phyloP scores from a whole-genome alignment of 202 grass and related monocot genomes.

The Hordeum pubiflorum region DNA sequence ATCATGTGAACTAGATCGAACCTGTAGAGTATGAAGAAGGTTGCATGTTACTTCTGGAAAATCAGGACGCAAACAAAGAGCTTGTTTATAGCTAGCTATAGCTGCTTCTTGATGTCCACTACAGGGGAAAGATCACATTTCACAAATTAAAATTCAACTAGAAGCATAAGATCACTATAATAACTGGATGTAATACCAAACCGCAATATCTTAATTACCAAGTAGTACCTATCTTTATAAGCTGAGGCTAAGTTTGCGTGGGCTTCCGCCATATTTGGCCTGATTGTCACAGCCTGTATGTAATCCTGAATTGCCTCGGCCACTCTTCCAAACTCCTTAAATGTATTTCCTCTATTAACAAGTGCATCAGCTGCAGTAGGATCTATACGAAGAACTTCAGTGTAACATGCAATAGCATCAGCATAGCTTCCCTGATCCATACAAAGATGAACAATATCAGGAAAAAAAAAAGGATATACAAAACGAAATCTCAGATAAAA shows the following conservation, averaged over 20 bases:
- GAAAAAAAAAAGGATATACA: slow-evolving; percentile 13
- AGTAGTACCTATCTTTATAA: slow-evolving; percentile 90
- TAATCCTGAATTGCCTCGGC: slow-evolving; percentile 98
- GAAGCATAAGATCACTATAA: not conserved
- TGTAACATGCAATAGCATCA: slow-evolving; percentile 91
- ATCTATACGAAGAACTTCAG: slow-evolving; percentile 85
- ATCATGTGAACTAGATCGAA: not conserved
- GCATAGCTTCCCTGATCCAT: slow-evolving; percentile 80
- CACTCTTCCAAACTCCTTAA: slow-evolving; percentile 92
- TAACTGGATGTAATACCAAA: not conserved
- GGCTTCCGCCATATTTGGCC: slow-evolving; percentile 94
- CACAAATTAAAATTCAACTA: not conserved
- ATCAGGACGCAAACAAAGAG: slow-evolving; percentile 48
- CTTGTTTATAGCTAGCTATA: slow-evolving; percentile 64
- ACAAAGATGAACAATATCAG: not conserved
- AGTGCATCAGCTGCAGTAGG: slow-evolving; percentile 83
- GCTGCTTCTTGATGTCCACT: slow-evolving; percentile 57
- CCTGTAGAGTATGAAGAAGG: slow-evolving; percentile 66
- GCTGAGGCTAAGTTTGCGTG: slow-evolving; percentile 97
- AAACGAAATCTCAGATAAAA: too few species aligned
- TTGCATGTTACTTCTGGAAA: slow-evolving; percentile 77
- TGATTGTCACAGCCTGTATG: slow-evolving; percentile 62
- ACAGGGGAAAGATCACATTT: not conserved
- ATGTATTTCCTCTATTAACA: slow-evolving; percentile 96
- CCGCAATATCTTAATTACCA: slow-evolving; percentile 32